Evolutionary conservation across 768 basidiomycete species (phyloP).

Genomic region (Paxillus ammoniavirescens): DNA sequence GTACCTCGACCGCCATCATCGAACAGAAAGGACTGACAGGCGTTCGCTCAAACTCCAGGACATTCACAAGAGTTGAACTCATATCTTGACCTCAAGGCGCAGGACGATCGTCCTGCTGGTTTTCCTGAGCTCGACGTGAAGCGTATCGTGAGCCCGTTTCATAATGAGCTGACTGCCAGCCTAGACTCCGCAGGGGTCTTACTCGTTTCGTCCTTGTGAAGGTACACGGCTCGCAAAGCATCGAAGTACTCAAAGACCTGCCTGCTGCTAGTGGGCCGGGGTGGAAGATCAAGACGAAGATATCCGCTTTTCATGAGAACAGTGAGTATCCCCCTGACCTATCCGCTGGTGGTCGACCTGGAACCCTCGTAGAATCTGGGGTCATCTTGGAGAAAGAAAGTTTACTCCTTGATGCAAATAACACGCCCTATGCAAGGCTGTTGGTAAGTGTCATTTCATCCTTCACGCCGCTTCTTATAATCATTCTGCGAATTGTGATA

Average conservation of each 20-base stretch:
- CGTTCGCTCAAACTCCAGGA: slow-evolving; percentile 26
- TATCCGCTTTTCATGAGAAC: slow-evolving; percentile 71
- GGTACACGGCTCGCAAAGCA: slow-evolving; percentile 73
- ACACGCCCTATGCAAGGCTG: slow-evolving; percentile 54
- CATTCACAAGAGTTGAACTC: slow-evolving; percentile 59
- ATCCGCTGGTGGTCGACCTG: background rate
- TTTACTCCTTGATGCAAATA: slow-evolving; percentile 56
- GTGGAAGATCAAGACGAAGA: slow-evolving; percentile 64
- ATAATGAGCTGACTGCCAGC: background rate
- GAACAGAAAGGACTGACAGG: background rate
- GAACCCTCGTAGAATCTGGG: slow-evolving; percentile 54
- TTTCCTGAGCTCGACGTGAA: slow-evolving; percentile 70
- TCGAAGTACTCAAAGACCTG: slow-evolving; percentile 69
- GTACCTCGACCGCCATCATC: background rate
- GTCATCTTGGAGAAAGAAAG: slow-evolving; percentile 63
- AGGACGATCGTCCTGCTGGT: slow-evolving; percentile 47
- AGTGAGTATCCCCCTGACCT: slow-evolving; percentile 42
- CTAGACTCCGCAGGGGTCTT: background rate
- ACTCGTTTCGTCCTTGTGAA: slow-evolving; percentile 17
- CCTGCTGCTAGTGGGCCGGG: slow-evolving; percentile 68
- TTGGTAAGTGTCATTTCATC: slow-evolving; percentile 40
- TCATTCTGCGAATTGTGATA: background rate
- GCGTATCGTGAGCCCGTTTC: slow-evolving; percentile 48
- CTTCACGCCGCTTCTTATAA: background rate
- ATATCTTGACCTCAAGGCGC: slow-evolving; percentile 46